These are phyloP conservation scores for Pogostemon cablin DNA, from an alignment of 257 asterid species.

Conservation along the genomic window DNA sequence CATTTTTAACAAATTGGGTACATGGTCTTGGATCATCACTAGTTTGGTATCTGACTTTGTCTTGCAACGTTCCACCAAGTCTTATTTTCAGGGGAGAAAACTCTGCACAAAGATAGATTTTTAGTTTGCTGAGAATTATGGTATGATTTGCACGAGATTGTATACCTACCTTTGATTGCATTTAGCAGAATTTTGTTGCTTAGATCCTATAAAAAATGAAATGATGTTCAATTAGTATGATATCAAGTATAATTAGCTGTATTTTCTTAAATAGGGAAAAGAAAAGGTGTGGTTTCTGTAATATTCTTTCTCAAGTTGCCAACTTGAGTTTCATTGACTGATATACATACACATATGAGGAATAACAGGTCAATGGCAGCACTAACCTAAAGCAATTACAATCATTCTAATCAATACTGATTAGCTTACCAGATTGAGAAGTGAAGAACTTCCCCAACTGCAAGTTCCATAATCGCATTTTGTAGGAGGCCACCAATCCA, in stretches of 20 bases:
- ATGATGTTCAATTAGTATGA: neutral
- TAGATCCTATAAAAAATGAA: constrained; percentile 58
- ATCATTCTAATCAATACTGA: no score
- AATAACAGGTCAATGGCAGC: neutral
- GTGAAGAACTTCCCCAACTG: constrained; percentile 67
- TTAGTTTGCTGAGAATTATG: constrained; percentile 16
- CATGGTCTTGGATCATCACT: constrained; percentile 47
- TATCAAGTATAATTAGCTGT: no score
- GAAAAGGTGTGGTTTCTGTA: no score
- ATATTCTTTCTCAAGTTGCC: neutral
- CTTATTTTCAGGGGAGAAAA: constrained; percentile 79
- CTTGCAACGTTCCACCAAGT: constrained; percentile 92
- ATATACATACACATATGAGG: neutral
- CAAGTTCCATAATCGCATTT: constrained; percentile 70
- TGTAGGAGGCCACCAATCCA: constrained; percentile 71
- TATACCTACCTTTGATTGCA: constrained; percentile 67
- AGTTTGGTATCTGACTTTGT: constrained; percentile 65
- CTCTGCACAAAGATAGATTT: constrained; percentile 49
- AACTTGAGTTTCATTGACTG: constrained; percentile 3
- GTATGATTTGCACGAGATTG: no score
- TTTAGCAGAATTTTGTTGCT: constrained; percentile 59
- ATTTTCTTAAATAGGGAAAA: no score
- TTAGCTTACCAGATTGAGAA: constrained; percentile 67
- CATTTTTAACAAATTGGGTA: constrained; percentile 42
- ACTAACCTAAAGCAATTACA: no score